phyloP scores from a whole-genome alignment of 2,329 filamentous ascomycete species.

The Cercospora sp. region DNA sequence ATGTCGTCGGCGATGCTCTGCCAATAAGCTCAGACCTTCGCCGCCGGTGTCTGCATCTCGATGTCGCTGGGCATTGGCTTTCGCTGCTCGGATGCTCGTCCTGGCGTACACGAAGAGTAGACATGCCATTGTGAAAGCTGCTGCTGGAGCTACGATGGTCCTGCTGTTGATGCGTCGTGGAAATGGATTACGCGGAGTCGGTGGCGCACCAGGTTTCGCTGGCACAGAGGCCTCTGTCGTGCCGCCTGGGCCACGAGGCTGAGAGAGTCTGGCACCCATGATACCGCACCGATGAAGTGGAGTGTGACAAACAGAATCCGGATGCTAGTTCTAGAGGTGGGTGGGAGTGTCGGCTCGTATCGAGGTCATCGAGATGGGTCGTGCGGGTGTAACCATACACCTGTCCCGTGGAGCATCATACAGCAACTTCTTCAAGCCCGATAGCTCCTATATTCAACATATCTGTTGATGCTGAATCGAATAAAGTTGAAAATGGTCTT shows the following conservation, averaged over 20 bases:
- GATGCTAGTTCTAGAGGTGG: neutral
- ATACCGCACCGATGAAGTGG: slow-evolving; percentile 9
- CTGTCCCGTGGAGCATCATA: neutral
- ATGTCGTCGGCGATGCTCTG: slow-evolving; percentile 56
- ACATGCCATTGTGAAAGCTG: slow-evolving; percentile 62
- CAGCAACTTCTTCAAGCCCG: neutral
- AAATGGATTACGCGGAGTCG: slow-evolving; percentile 36
- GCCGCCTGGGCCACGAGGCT: slow-evolving; percentile 46
- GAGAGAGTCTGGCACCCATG: slow-evolving; percentile 52
- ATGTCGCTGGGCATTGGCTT: slow-evolving; percentile 62
- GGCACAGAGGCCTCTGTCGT: slow-evolving; percentile 44
- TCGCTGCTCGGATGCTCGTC: slow-evolving; percentile 65
- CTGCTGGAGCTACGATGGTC: slow-evolving; percentile 60
- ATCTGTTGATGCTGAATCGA: neutral
- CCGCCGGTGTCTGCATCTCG: slow-evolving; percentile 57
- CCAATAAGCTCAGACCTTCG: slow-evolving; percentile 53
- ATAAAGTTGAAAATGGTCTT: neutral
- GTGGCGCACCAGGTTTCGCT: slow-evolving; percentile 34
- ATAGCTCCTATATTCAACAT: neutral
- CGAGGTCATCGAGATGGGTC: neutral
- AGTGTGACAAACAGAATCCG: neutral
- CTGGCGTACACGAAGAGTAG: slow-evolving; percentile 63
- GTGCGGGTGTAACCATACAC: neutral
- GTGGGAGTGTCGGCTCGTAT: neutral
- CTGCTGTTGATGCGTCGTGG: slow-evolving; percentile 37